These are phyloP conservation scores for Bothriochloa decipiens DNA, from an alignment of 176 grass and related monocot species.

Conservation along the genomic window DNA sequence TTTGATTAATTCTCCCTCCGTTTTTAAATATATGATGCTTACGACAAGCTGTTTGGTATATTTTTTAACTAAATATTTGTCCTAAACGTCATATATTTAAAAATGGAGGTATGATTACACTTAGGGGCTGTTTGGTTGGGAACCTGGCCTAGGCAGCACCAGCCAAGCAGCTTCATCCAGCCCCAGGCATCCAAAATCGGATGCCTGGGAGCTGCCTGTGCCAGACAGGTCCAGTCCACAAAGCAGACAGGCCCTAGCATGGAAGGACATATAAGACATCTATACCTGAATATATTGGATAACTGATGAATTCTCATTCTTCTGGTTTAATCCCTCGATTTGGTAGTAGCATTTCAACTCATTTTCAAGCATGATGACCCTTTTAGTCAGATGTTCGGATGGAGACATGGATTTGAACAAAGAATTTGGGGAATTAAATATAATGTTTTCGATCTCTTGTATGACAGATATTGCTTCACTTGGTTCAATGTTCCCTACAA, in stretches of 20 bases:
- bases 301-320: slow-evolving; percentile 86
- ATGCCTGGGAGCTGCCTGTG: no score
- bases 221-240: no score
- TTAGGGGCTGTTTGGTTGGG: no score
- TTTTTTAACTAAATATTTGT: not conserved
- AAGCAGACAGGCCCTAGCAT: not conserved
- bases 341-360: slow-evolving; percentile 71
- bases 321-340: slow-evolving; percentile 70
- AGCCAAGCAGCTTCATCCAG: no score
- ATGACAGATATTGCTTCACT: slow-evolving; percentile 74
- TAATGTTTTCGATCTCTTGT: slow-evolving; percentile 69
- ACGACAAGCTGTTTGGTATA: not conserved
- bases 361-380: slow-evolving; percentile 78
- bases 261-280: not conserved
- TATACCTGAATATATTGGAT: slow-evolving; percentile 94
- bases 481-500: slow-evolving; percentile 81
- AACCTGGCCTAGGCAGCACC: no score
- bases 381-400: slow-evolving; percentile 72
- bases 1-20: no score
- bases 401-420: slow-evolving; percentile 72
- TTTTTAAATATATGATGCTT: not conserved
- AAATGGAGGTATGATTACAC: no score
- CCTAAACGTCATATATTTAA: not conserved
- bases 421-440: slow-evolving; percentile 68
- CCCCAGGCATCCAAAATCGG: no score